These are phyloP conservation scores for Annulohypoxylon truncatum DNA, from an alignment of 2,329 filamentous ascomycete genomes.

Conservation along the genomic window DNA sequence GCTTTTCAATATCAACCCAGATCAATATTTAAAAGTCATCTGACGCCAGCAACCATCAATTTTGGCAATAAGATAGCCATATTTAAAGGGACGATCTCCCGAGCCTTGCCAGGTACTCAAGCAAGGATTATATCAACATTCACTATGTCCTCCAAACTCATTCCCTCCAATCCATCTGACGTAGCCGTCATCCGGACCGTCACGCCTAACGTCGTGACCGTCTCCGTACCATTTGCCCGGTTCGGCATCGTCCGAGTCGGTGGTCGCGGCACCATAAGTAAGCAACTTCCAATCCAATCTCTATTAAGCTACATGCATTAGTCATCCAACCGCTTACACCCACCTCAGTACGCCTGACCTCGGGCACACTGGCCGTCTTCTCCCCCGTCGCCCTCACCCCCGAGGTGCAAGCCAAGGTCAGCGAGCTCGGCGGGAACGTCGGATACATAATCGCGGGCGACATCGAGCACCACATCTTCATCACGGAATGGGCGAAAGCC, in stretches of 20 bases:
- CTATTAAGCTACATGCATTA: not conserved
- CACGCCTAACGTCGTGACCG: constrained; percentile 80
- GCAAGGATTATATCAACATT: not conserved
- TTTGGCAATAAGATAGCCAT: not conserved
- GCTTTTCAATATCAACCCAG: not conserved
- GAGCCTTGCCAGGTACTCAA: constrained; percentile 1
- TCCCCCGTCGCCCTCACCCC: constrained; percentile 89
- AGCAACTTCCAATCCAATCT: constrained; percentile 41
- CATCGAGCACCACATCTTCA: constrained; percentile 93
- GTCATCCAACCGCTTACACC: not conserved
- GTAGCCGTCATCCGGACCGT: constrained; percentile 92
- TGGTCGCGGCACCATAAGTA: constrained; percentile 86
- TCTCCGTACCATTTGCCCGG: constrained; percentile 86
- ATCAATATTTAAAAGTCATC: constrained; percentile 3
- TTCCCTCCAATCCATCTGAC: constrained; percentile 77
- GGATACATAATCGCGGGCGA: constrained; percentile 90
- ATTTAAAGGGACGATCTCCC: not conserved
- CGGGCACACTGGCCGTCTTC: constrained; percentile 86
- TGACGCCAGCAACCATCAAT: constrained; percentile 2
- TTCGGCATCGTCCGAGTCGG: constrained; percentile 85
- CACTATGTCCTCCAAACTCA: constrained; percentile 71
- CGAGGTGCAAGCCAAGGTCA: constrained; percentile 73
- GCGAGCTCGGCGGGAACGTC: constrained; percentile 74
- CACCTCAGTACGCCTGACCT: constrained; percentile 76
- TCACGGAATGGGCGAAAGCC: constrained; percentile 83